Conservation (phyloP, 2,329 filamentous ascomycete genomes). For the Leptodontidium sp. region DNA sequence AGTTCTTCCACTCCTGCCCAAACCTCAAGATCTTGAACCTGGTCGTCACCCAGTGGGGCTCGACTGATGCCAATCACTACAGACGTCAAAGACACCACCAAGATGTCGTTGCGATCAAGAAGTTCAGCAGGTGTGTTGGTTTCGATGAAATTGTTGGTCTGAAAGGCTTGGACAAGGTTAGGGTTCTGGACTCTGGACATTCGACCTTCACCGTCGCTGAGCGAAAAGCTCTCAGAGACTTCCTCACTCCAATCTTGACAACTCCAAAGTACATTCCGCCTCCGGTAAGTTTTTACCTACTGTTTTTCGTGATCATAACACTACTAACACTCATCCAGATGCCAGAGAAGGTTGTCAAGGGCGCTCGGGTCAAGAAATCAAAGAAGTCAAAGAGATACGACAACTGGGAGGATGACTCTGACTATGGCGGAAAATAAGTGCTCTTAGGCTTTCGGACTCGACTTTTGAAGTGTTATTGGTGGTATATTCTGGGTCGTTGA, state of each 20-base stretch:
- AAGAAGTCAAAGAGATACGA: slow-evolving; percentile 14
- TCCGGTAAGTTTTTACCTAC: not conserved
- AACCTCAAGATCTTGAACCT: slow-evolving; percentile 24
- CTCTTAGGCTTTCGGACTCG: not conserved
- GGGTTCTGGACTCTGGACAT: not conserved
- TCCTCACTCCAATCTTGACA: slow-evolving; percentile 17
- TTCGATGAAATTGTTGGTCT: slow-evolving; percentile 33
- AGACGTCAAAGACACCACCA: slow-evolving; percentile 18
- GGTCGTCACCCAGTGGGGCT: not conserved
- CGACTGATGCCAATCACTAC: not conserved
- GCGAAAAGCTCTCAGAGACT: slow-evolving; percentile 21
- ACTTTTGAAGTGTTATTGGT: not conserved
- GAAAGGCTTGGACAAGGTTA: slow-evolving; percentile 34
- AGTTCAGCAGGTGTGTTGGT: slow-evolving; percentile 30
- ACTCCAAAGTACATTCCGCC: not conserved
- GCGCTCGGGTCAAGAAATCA: not conserved
- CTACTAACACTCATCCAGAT: not conserved
- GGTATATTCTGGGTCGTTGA: not conserved
- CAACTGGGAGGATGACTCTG: slow-evolving; percentile 20
- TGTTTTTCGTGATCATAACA: not conserved
- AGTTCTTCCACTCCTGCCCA: slow-evolving; percentile 18
- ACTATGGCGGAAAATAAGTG: slow-evolving; percentile 3
- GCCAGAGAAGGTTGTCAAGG: not conserved
- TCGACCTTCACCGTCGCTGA: slow-evolving; percentile 11
- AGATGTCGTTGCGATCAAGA: slow-evolving; percentile 21